Evolutionary conservation across 805 yeast species (phyloP), one percentile per base, ranked within the genome.

Genomic region (Spencermartinsiella europaea): DNA sequence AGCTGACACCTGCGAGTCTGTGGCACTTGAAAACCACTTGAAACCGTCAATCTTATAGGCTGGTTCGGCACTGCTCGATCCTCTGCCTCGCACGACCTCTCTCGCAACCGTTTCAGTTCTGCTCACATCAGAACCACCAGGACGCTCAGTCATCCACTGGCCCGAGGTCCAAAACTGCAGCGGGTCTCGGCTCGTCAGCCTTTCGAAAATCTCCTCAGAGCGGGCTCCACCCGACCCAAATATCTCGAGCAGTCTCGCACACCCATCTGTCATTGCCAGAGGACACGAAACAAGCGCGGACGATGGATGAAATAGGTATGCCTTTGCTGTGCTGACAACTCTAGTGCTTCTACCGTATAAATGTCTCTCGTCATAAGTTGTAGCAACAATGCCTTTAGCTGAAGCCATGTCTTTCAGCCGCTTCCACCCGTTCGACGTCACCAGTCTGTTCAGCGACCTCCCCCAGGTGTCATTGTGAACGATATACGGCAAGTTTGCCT

Each of bases 221-320:
- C 41, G 16, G n/a, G 21, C 22, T n/a, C 34, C 42, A 14, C 16
- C 46, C 5, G 40, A 33, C 22, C 44, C 37, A 21, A 48, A 27
- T 21, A 50, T 22, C 36, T 59, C 65, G 40, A 61, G 45, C 21
- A 62, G 59, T 4, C 62, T 49, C 1, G 65, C 65, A 31, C 61
- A 60, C 7, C 65, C 65, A 43, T 61, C 65, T 2, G 65, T 60
- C 65, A 61, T 61, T n/a, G 65, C 65, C 15, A 62, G 44, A 2
- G 65, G 66, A 39, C 65, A 61, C 17, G 60, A 42, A 22, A 57
- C 61, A 16, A 62, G 45, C 1, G 65, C 66, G 3, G 66, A 60
- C 1, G 66, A 60, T 0, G 63, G 61, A n/a, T 52, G 42, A 34
- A 50, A 61, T 17, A 62, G 42, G 40, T 46, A 57, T 38, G 57